Base-by-base conservation (phyloP, 2,329 filamentous ascomycete genomes). In the Exutisphaerella laricina region DNA sequence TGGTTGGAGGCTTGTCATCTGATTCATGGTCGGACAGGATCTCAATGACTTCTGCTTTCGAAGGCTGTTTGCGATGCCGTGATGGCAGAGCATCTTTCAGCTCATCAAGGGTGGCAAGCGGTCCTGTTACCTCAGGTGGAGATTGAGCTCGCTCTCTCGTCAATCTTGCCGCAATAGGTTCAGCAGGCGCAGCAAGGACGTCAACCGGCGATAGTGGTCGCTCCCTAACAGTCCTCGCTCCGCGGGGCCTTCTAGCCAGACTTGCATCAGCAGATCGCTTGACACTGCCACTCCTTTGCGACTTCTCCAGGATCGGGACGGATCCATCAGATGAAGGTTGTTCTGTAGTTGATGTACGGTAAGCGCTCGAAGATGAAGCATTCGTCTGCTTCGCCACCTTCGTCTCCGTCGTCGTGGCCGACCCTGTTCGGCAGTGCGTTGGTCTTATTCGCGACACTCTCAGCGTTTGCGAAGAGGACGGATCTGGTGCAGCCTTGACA, bases 231-330 rank as follows among this genome's bases (percentile, higher is more conserved):
- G 50, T 51, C 16, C 50, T 53, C 8, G 53, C 49, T 25, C 55
- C 53, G 43, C 60, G 47, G n/a, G 62, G 62, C 40, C 62, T 46
- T 44, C 62, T 42, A 8, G 62, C 62, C 7, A 65, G 55, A 34
- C 61, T 65, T 4, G 62, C 58, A 46, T 65, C 62, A 41, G 58
- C 62, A 32, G 56, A 57, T 17, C 62, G 47, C 39, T 60, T 61
- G 7, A 48, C 47, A 1, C 54, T 53, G 5, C 48, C 52, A 5
- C 47, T 41, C 37, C 55, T 48, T 36, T 46, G 49, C 10, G 55
- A 51, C 41, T 59, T 60, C 26, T 56, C 51, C 5, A 45, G 16
- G 4, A 39, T 25, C 13, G 46, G 61, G 38, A 54, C 65, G 53
- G 29, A 36, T 48, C 49, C 43, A 3, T 44, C 41, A 14, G 33